A percentile compares a stretch with the other conserved stretches of the same genome.
Evolutionary conservation across 2,329 filamentous ascomycete species (phyloP).

Genomic region (Colletotrichum endophyticum): DNA sequence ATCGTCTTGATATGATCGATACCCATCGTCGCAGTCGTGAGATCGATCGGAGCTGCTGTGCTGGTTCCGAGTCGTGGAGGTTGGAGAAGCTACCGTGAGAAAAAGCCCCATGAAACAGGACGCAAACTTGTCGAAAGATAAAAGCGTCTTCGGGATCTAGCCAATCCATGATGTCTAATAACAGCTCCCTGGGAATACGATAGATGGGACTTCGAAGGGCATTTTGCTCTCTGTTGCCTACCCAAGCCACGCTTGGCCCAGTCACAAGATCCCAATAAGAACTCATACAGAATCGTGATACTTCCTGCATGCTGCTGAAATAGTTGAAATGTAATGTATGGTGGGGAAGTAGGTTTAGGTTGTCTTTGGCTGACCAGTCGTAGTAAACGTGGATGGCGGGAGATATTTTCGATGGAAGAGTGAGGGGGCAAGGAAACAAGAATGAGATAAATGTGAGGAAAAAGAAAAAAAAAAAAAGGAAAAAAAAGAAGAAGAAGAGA

Average conservation of each 20-base stretch:
- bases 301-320: not conserved
- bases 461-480: too few relatives aligned
- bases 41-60: not conserved
- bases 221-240: not conserved
- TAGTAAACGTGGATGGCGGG: not conserved
- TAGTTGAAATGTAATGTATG: not conserved
- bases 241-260: not conserved
- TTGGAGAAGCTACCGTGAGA: not conserved
- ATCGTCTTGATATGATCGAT: accelerated
- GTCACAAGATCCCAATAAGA: not conserved
- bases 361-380: not conserved
- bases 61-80: not conserved
- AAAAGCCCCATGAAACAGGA: not conserved
- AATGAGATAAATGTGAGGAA: not conserved
- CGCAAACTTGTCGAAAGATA: not conserved
- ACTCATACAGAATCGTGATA: not conserved
- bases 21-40: not conserved
- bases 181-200: not conserved
- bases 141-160: not conserved
- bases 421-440: not conserved
- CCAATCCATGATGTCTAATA: not conserved
- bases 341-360: not conserved
- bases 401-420: too few relatives aligned
- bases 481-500: too few relatives aligned
- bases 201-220: not conserved